A percentile compares a stretch with the other conserved stretches of the same genome.
Conservation (phyloP, 2,329 filamentous ascomycete species). For the Sclerotinia trifoliorum region DNA sequence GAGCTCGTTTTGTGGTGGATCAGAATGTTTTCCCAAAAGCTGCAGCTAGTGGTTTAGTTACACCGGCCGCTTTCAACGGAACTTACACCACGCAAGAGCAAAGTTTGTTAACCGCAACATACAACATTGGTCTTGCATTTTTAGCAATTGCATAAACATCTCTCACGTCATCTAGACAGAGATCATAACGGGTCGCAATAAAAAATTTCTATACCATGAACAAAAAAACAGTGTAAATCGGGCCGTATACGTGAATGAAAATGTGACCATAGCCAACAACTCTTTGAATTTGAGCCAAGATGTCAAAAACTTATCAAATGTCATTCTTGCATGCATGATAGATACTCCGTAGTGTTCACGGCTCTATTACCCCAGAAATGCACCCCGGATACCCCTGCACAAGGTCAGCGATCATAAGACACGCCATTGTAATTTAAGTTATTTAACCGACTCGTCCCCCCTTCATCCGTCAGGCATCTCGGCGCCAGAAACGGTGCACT, state of each 20-base stretch:
- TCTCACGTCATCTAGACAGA: neutral
- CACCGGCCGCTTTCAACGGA: slow-evolving; percentile 3
- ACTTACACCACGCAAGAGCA: neutral
- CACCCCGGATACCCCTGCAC: neutral
- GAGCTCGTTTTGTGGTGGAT: neutral
- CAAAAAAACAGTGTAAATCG: neutral
- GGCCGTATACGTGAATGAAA: neutral
- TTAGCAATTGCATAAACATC: neutral
- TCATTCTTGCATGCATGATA: slow-evolving; percentile 14
- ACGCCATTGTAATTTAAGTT: neutral
- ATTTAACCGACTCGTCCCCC: slow-evolving; percentile 16
- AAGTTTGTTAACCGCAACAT: neutral
- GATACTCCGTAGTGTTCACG: too few species aligned
- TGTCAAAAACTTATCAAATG: neutral
- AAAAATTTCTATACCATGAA: neutral
- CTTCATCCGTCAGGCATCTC: slow-evolving; percentile 3
- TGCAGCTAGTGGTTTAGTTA: slow-evolving; percentile 1
- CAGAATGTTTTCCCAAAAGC: slow-evolving; percentile 5
- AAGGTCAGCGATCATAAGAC: slow-evolving; percentile 2
- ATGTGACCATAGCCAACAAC: neutral
- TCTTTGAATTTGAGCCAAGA: neutral
- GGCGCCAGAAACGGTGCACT: neutral
- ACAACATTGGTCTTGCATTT: neutral
- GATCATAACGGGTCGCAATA: neutral
- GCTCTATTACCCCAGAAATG: slow-evolving; percentile 8